These are phyloP conservation scores for Corrigiola litoralis DNA, from an alignment of 179 eudicot genomes.

Conservation along the genomic window DNA sequence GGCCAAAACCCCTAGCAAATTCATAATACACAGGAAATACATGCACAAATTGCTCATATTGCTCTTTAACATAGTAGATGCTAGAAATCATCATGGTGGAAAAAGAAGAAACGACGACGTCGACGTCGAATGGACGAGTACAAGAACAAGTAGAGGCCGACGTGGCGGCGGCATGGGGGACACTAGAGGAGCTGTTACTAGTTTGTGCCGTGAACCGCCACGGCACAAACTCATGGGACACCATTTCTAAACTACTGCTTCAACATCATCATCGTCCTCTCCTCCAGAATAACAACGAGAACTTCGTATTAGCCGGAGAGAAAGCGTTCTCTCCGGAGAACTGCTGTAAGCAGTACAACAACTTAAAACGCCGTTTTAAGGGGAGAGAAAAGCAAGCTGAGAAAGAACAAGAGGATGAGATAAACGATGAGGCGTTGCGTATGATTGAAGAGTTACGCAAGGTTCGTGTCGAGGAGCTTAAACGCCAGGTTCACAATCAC, in stretches of 20 bases:
- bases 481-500: constrained; percentile 36
- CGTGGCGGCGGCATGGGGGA: constrained; percentile 36
- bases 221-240: constrained; percentile 43
- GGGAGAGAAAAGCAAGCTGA: neutral
- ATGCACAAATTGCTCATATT: too few relatives aligned
- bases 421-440: constrained; percentile 14
- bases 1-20: constrained; percentile 18
- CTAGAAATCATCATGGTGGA: neutral
- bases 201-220: constrained; percentile 49
- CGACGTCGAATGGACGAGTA: constrained; percentile 5
- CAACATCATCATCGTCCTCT: constrained; percentile 16
- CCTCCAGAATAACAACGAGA: neutral
- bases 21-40: neutral
- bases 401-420: constrained; percentile 4
- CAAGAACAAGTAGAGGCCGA: neutral
- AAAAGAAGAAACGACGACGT: constrained; percentile 13
- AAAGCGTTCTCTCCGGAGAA: constrained; percentile 23
- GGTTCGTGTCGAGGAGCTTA: constrained; percentile 45
- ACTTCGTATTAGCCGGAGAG: neutral
- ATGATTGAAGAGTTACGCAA: constrained; percentile 38
- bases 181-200: constrained; percentile 43
- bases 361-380: constrained; percentile 34
- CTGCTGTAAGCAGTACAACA: constrained; percentile 31
- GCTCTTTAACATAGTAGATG: too few relatives aligned
- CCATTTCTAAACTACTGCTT: constrained; percentile 38